Conservation (phyloP, 2,329 filamentous ascomycete species). For the Teratosphaeria gauchensis region DNA sequence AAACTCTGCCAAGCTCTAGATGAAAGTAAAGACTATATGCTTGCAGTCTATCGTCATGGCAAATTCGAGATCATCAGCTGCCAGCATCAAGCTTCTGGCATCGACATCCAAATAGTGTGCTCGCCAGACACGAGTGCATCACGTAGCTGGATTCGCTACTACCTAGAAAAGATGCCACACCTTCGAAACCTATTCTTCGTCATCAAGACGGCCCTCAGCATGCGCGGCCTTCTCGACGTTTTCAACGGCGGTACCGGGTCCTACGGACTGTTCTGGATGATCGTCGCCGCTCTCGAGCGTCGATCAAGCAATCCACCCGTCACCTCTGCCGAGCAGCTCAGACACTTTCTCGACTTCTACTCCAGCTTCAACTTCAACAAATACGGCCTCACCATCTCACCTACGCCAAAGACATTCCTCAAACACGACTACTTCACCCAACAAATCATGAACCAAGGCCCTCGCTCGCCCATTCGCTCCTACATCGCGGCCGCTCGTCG, state of each 20-base stretch:
- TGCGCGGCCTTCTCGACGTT: constrained; percentile 40
- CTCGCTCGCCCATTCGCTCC: neutral
- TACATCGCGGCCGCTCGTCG: neutral
- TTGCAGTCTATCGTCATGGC: neutral
- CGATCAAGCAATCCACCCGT: constrained; percentile 8
- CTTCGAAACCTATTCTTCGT: constrained; percentile 41
- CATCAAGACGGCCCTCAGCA: constrained; percentile 41
- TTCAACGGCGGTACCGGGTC: constrained; percentile 42
- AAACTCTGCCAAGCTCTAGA: neutral
- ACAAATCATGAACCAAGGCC: neutral
- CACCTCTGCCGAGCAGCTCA: constrained; percentile 34
- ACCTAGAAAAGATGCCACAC: constrained; percentile 40
- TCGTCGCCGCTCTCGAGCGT: constrained; percentile 43
- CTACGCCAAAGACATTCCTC: constrained; percentile 28
- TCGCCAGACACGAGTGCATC: constrained; percentile 32
- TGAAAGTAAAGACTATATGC: neutral
- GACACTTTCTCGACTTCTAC: constrained; percentile 44
- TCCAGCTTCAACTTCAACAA: constrained; percentile 35
- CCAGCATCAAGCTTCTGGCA: constrained; percentile 38
- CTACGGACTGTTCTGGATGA: constrained; percentile 48
- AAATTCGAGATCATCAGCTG: constrained; percentile 32
- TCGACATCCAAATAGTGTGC: constrained; percentile 45
- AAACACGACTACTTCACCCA: constrained; percentile 14
- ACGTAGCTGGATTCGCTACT: constrained; percentile 36
- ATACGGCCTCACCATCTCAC: constrained; percentile 40